phyloP scores from a whole-genome alignment of 2,329 filamentous ascomycete species.

The Monosporascus sp. region DNA sequence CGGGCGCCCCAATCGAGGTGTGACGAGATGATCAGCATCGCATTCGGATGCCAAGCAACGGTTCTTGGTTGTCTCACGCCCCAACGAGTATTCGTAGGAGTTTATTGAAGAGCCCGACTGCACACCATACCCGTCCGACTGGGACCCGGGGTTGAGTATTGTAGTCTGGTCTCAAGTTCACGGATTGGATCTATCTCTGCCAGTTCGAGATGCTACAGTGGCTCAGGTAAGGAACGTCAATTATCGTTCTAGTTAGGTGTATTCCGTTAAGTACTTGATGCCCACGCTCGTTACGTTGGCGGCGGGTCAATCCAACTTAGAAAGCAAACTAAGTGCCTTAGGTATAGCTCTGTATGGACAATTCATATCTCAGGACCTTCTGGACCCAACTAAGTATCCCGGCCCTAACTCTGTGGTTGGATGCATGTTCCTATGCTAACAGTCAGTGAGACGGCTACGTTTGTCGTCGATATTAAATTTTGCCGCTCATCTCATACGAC shows the following conservation, averaged over 20 bases:
- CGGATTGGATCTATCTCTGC: neutral
- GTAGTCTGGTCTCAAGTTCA: neutral
- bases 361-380: no score
- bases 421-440: neutral
- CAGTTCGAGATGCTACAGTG: neutral
- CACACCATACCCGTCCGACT: neutral
- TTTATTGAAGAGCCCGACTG: neutral
- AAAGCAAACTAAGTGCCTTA: no score
- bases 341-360: no score
- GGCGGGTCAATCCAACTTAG: no score
- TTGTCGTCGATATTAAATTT: constrained; percentile 19
- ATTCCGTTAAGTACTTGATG: no score
- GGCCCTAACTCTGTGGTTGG: no score
- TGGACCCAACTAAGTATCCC: no score
- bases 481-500: constrained; percentile 13
- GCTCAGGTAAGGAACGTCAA: neutral
- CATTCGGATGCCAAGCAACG: neutral
- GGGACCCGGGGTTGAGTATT: neutral
- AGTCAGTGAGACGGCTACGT: constrained; percentile 7
- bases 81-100: neutral
- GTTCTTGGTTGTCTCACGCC: neutral
- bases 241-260: no score
- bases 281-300: no score
- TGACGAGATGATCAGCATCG: neutral
- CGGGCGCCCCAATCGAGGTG: neutral